These are phyloP conservation scores for Theobroma cacao DNA, from an alignment of 345 rosid genomes.

Conservation along the genomic window DNA sequence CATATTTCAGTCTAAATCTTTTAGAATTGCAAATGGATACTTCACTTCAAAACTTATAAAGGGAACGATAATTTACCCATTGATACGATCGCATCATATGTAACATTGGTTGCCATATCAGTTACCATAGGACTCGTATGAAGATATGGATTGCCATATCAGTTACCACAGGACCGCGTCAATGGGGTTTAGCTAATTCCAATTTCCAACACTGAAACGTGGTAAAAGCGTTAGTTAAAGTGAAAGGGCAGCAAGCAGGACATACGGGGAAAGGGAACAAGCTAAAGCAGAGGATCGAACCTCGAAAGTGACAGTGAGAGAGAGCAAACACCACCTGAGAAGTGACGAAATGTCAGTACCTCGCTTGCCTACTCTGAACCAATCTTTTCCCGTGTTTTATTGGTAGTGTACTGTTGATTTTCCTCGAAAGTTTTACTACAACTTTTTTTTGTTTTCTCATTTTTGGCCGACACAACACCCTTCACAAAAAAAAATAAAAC, in stretches of 20 bases:
- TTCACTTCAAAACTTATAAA: too few species aligned
- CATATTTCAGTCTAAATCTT: too few species aligned
- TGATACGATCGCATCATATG: too few species aligned
- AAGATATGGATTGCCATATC: too few species aligned
- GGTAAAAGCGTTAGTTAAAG: not conserved
- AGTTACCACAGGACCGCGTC: too few species aligned
- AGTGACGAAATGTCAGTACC: slow-evolving; percentile 12
- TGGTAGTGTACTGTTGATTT: not conserved
- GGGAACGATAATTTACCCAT: too few species aligned
- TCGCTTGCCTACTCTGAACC: slow-evolving; percentile 5
- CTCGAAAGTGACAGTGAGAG: not conserved
- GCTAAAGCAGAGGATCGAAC: slow-evolving; percentile 9
- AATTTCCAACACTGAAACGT: not conserved
- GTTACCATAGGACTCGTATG: too few species aligned
- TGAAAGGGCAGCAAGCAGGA: not conserved
- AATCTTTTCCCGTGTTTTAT: not conserved
- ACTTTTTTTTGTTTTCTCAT: not conserved
- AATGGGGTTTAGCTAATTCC: not conserved
- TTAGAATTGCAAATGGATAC: too few species aligned
- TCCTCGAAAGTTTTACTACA: not conserved
- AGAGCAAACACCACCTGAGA: not conserved
- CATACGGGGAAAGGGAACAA: not conserved
- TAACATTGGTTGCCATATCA: too few species aligned
- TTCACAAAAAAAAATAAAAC: not conserved
- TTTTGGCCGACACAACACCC: slow-evolving; percentile 40